Conservation (phyloP, 192 early-diverging fungal genomes). For the Spinellus fusiger region DNA sequence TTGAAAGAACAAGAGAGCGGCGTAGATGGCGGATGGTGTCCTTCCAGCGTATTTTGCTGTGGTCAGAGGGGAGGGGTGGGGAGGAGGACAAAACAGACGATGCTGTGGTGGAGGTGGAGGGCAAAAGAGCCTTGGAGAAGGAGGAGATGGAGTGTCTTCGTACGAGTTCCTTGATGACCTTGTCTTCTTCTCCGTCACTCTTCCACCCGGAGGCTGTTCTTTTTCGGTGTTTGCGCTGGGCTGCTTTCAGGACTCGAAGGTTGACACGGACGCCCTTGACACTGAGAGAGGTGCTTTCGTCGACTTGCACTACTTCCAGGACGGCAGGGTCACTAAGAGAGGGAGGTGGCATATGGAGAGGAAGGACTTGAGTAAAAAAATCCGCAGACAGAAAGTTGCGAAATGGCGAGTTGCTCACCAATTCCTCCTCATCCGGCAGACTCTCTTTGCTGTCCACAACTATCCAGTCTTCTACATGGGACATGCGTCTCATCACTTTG, state of each 20-base stretch:
- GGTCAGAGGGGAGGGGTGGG: conserved; percentile 1
- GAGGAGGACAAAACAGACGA: conserved; percentile 20
- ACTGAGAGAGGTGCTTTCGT: no score
- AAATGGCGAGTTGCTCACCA: conserved; percentile 20
- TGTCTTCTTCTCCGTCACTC: conserved; percentile 10
- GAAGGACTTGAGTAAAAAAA: conserved; percentile 27
- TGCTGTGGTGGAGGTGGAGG: conserved; percentile 6
- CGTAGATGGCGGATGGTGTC: conserved; percentile 16
- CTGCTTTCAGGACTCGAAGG: conserved; percentile 4
- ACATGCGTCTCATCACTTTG: conserved; percentile 21
- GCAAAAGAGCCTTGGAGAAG: conserved; percentile 7
- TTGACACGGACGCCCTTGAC: conserved; percentile 15
- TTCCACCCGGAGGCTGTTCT: neutral
- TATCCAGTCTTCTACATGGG: conserved; percentile 35
- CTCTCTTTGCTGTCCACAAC: conserved; percentile 30
- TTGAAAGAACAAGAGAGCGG: conserved; percentile 3
- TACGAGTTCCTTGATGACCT: conserved; percentile 2
- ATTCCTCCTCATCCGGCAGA: conserved; percentile 34
- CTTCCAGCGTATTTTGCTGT: conserved; percentile 8
- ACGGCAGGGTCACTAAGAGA: conserved; percentile 22
- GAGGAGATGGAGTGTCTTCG: conserved; percentile 15
- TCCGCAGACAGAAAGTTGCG: conserved; percentile 30
- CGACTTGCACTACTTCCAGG: conserved; percentile 5
- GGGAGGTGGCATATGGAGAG: conserved; percentile 31
- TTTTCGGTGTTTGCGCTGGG: neutral